These are phyloP conservation scores for Neoboletus magnificus DNA, from an alignment of 768 basidiomycete species.

Conservation along the genomic window DNA sequence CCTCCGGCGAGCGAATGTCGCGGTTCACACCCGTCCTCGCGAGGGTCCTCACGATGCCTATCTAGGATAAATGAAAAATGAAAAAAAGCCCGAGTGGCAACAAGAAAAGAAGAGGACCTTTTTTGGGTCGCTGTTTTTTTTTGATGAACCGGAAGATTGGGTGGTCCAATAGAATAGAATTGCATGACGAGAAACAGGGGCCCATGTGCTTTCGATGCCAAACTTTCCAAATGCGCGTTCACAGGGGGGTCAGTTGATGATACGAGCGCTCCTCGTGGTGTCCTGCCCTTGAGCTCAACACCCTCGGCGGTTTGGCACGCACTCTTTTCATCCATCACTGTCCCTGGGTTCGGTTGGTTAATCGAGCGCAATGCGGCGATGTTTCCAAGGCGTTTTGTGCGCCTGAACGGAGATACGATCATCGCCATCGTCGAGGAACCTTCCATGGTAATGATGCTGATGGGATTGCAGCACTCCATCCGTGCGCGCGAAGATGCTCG, in stretches of 20 bases:
- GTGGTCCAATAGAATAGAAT: not conserved
- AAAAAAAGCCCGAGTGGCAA: constrained; percentile 4
- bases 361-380: constrained; percentile 1
- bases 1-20: constrained; percentile 1
- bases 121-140: constrained; percentile 11
- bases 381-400: not conserved
- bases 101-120: not conserved
- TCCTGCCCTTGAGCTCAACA: constrained; percentile 20
- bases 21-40: constrained; percentile 12
- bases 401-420: constrained; percentile 5
- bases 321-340: constrained; percentile 11
- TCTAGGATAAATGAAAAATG: constrained; percentile 27
- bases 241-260: constrained; percentile 6
- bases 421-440: constrained; percentile 4
- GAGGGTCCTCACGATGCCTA: constrained; percentile 5
- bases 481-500: not conserved
- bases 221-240: constrained; percentile 24
- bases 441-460: not conserved
- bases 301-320: constrained; percentile 8
- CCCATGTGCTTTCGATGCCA: constrained; percentile 23
- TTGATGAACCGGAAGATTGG: constrained; percentile 2
- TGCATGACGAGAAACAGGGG: constrained; percentile 13
- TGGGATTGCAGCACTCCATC: constrained; percentile 6
- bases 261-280: constrained; percentile 19
- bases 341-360: constrained; percentile 5